Evolutionary conservation across 73 alveolate species (phyloP).

Genomic region (Diophrys sp.): DNA sequence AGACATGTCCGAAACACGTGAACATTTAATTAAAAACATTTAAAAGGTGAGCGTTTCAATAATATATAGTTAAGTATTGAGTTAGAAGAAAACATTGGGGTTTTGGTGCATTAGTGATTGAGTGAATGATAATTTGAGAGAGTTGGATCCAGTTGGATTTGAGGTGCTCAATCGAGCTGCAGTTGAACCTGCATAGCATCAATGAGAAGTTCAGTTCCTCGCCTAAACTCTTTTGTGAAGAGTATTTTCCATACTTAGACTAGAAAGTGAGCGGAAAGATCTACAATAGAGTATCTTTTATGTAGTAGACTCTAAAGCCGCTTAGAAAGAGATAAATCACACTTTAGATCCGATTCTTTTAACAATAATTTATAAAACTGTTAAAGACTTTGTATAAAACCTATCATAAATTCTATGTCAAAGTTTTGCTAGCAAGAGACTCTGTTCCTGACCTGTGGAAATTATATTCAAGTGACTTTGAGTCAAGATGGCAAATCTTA

Average conservation of each 20-base stretch:
- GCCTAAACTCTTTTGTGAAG: not conserved
- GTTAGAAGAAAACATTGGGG: not conserved
- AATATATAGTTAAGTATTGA: too few species aligned
- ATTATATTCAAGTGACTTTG: not conserved
- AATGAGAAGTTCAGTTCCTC: not conserved
- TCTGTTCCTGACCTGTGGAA: not conserved
- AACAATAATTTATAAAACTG: not conserved
- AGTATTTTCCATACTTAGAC: not conserved
- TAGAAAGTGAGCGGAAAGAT: not conserved
- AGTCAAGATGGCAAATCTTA: not conserved
- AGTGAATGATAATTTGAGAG: not conserved
- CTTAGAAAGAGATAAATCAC: not conserved
- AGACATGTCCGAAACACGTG: too few species aligned
- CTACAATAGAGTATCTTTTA: too few species aligned
- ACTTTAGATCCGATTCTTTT: not conserved
- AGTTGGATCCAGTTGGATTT: not conserved
- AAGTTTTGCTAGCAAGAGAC: not conserved
- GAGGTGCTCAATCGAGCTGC: too few species aligned
- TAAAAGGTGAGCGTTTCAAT: too few species aligned
- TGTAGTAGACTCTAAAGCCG: not conserved
- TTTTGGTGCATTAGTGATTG: not conserved
- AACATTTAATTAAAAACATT: too few species aligned
- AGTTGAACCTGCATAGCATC: too few species aligned
- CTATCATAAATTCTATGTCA: not conserved
- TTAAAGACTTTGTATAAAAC: not conserved